Percentiles rank a stretch among this genome's conserved stretches.
phyloP scores from a whole-genome alignment of 495 filamentous ascomycete genomes.

The Diplogelasinospora grovesii region DNA sequence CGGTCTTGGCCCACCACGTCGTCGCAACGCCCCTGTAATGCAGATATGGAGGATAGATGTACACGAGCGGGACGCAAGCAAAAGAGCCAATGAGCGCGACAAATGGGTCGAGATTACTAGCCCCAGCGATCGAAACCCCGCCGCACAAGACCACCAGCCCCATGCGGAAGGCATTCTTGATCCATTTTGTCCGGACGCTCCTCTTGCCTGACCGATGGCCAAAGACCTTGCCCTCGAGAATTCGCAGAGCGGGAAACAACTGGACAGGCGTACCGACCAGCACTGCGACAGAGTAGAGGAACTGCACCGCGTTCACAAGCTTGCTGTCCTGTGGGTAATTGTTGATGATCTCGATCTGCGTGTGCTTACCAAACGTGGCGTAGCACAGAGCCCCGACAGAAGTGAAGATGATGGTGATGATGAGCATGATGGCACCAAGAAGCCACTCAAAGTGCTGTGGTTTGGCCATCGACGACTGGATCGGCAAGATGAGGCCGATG shows the following conservation, averaged over 20 bases:
- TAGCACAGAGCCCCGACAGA: constrained; percentile 59
- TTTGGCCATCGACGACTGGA: constrained; percentile 56
- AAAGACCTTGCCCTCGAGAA: constrained; percentile 51
- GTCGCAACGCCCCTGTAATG: constrained; percentile 55
- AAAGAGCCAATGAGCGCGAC: constrained; percentile 57
- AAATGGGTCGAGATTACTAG: constrained; percentile 57
- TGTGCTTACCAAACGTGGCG: constrained; percentile 52
- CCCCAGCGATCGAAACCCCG: constrained; percentile 45
- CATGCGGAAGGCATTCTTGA: constrained; percentile 55
- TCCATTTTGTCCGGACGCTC: constrained; percentile 52
- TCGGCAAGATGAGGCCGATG: constrained; percentile 59
- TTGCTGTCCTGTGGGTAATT: constrained; percentile 57
- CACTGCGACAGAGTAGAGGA: constrained; percentile 58
- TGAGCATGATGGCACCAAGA: constrained; percentile 51
- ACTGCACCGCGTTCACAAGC: constrained; percentile 59
- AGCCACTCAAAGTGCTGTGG: constrained; percentile 53
- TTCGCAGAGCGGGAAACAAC: constrained; percentile 57
- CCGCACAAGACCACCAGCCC: constrained; percentile 43
- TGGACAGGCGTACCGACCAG: constrained; percentile 57
- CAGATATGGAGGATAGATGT: constrained; percentile 76
- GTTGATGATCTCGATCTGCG: constrained; percentile 55
- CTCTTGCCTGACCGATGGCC: constrained; percentile 50
- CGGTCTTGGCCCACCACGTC: constrained; percentile 36
- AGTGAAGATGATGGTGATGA: constrained; percentile 58
- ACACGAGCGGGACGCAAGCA: constrained; percentile 79